phyloP scores from a whole-genome alignment of 1,139 yeast genomes.

The Diutina neorugosa region DNA sequence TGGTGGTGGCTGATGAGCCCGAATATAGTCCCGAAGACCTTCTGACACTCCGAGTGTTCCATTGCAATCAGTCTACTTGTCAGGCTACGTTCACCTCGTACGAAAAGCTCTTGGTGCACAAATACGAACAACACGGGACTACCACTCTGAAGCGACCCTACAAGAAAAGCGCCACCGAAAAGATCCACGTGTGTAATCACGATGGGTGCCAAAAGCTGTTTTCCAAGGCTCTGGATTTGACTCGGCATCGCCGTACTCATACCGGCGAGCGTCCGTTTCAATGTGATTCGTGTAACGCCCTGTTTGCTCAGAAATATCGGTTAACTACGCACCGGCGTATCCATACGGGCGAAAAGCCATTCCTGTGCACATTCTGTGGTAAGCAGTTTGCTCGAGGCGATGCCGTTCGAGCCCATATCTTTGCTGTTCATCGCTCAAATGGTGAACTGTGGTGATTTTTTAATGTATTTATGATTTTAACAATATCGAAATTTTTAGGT shows the following conservation, averaged over 20 bases:
- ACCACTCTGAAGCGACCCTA: slow-evolving; percentile 8
- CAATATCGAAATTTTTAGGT: too few species aligned
- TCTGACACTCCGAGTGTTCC: slow-evolving; percentile 9
- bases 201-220: slow-evolving; percentile 13
- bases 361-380: slow-evolving; percentile 14
- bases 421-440: slow-evolving; percentile 1
- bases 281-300: slow-evolving; percentile 14
- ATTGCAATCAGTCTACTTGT: slow-evolving; percentile 9
- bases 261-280: slow-evolving; percentile 18
- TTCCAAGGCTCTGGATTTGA: slow-evolving; percentile 14
- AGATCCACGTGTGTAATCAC: slow-evolving; percentile 11
- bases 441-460: not conserved
- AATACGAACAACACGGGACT: slow-evolving; percentile 6
- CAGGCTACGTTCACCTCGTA: slow-evolving; percentile 8
- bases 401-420: not conserved
- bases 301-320: slow-evolving; percentile 16
- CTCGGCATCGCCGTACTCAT: slow-evolving; percentile 15
- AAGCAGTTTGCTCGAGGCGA: slow-evolving; percentile 11
- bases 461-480: not conserved
- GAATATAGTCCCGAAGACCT: slow-evolving; percentile 5
- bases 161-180: slow-evolving; percentile 9
- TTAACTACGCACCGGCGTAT: slow-evolving; percentile 16
- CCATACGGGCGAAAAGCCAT: slow-evolving; percentile 20
- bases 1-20: slow-evolving; percentile 6
- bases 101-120: slow-evolving; percentile 8